A percentile compares a stretch with the other conserved stretches of the same genome.
Evolutionary conservation across 2,329 filamentous ascomycete genomes (phyloP).

Genomic region (Fusarium sp.): DNA sequence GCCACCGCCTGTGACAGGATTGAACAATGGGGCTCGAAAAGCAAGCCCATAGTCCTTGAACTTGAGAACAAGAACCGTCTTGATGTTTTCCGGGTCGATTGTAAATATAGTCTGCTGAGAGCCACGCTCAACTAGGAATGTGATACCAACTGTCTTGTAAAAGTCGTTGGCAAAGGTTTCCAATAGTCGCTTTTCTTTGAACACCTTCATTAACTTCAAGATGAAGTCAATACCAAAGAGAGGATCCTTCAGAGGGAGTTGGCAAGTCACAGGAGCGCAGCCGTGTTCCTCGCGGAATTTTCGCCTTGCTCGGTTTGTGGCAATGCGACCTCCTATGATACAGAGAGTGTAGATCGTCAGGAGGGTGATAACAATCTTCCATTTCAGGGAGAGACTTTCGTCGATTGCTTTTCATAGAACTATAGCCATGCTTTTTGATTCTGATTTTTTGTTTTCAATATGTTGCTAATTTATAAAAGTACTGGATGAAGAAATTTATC

Average conservation of each 20-base stretch:
- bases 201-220: not conserved
- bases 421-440: not conserved
- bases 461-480: not conserved
- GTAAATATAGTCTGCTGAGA: not conserved
- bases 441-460: not conserved
- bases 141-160: not conserved
- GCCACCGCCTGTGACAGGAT: not conserved
- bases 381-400: not conserved
- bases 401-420: not conserved
- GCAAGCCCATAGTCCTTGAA: not conserved
- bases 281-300: not conserved
- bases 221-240: not conserved
- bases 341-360: not conserved
- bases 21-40: not conserved
- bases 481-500: not conserved
- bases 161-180: not conserved
- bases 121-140: not conserved
- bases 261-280: not conserved
- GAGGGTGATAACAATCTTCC: not conserved
- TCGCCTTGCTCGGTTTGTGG: not conserved
- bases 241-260: not conserved
- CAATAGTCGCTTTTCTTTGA: not conserved
- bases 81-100: not conserved
- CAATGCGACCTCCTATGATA: not conserved
- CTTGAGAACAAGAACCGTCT: not conserved